A percentile compares a stretch with the other conserved stretches of the same genome.
These are phyloP conservation scores for Monilinia laxa DNA, from an alignment of 2,329 filamentous ascomycete genomes.

Conservation along the genomic window DNA sequence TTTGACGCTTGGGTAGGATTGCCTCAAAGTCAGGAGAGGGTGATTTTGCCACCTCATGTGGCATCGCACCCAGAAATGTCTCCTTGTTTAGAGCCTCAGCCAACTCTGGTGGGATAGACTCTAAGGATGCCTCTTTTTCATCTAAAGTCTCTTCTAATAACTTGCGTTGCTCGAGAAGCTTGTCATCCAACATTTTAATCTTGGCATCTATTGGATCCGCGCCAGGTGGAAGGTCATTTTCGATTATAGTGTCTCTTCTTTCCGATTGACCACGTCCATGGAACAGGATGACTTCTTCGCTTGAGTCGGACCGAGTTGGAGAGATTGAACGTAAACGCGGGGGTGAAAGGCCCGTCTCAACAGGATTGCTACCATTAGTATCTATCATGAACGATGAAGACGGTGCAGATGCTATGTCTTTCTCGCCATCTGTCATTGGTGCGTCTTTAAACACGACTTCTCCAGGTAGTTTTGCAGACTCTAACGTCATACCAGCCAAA, in stretches of 20 bases:
- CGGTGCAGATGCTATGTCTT: not conserved
- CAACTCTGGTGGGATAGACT: conserved; percentile 16
- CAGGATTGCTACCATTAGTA: conserved; percentile 35
- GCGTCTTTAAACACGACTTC: conserved; percentile 19
- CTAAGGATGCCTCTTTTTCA: conserved; percentile 15
- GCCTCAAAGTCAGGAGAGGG: conserved; percentile 21
- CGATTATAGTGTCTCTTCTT: conserved; percentile 5
- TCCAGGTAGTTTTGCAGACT: conserved; percentile 15
- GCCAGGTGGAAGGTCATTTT: conserved; percentile 12
- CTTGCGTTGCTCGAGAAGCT: conserved; percentile 34
- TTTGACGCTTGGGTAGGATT: conserved; percentile 19
- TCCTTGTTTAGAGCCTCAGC: conserved; percentile 11
- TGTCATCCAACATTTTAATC: conserved; percentile 37
- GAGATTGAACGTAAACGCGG: conserved; percentile 38
- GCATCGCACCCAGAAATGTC: not conserved
- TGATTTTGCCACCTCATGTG: conserved; percentile 12
- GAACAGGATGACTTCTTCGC: conserved; percentile 73
- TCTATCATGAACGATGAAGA: conserved; percentile 42
- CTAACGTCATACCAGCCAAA: conserved; percentile 34
- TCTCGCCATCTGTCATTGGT: conserved; percentile 20
- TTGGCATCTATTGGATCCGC: conserved; percentile 32
- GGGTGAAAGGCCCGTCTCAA: conserved; percentile 39
- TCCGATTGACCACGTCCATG: conserved; percentile 48
- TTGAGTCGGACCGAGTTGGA: conserved; percentile 55
- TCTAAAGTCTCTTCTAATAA: conserved; percentile 36